Conservation (phyloP, 306 rosid species). For the Adenanthera pavonina region DNA sequence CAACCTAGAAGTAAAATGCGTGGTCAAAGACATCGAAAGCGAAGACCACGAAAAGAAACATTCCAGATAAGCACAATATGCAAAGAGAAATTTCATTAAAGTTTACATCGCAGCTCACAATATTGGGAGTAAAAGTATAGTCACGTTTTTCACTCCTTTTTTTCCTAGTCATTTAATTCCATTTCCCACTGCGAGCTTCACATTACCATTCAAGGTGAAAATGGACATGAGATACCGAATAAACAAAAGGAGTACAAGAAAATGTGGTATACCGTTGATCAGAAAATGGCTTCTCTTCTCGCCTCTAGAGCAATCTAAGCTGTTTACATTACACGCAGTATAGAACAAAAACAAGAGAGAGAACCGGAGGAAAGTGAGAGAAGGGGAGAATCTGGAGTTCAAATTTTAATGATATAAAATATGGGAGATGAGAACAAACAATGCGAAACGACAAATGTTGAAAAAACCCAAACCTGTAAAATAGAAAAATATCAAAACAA, state of each 20-base stretch:
- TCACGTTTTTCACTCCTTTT: background rate
- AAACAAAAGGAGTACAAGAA: constrained; percentile 19
- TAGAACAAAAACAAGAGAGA: constrained; percentile 21
- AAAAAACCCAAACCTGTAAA: constrained; percentile 38
- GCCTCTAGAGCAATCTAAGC: constrained; percentile 36
- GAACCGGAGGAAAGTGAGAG: constrained; percentile 35
- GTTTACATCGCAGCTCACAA: background rate
- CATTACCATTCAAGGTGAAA: constrained; percentile 19
- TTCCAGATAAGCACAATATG: constrained; percentile 24
- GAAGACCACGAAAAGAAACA: background rate
- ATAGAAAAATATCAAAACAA: constrained; percentile 15
- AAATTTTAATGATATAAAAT: constrained; percentile 41
- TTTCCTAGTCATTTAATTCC: background rate
- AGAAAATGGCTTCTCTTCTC: constrained; percentile 12
- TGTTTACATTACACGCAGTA: constrained; percentile 26
- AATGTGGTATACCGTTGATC: constrained; percentile 44
- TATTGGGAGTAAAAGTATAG: constrained; percentile 2
- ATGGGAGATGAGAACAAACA: constrained; percentile 31
- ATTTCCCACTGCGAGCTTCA: constrained; percentile 17
- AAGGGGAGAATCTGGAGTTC: constrained; percentile 51
- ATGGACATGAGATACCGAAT: constrained; percentile 25
- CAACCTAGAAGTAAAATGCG: constrained; percentile 37
- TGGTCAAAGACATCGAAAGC: constrained; percentile 12
- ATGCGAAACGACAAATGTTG: constrained; percentile 55
- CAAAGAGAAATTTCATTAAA: background rate